Base-by-base conservation (phyloP, 306 rosid species). In the Rosa lucieae region DNA sequence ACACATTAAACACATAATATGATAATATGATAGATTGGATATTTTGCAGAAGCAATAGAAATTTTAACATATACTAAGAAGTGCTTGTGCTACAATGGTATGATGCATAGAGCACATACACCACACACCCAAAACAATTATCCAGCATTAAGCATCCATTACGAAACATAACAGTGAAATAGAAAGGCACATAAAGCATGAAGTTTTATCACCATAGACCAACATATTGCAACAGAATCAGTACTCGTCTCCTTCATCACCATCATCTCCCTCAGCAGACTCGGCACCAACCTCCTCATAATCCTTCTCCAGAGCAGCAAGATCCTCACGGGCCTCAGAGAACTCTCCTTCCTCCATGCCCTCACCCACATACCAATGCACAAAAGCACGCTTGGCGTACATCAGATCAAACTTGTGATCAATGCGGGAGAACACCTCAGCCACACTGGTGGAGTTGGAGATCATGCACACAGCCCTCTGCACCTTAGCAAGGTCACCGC, bases 331-430 rank as follows among this genome's bases (percentile, higher is more conserved):
- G 23, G 98, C 98, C 89, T 93, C 98, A 0, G 98, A 93, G 87
- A 93, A 93, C 80, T 93, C 98, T 21, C 98, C 98, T 84, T 92
- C 97, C 81, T 93, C 98, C 98, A 93, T 93, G 1, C 98, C 98
- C 86, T 93, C 98, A 77, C 98, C 97, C 0, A 93, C 98, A 39
- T 93, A 93, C 98, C 98, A 93, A 72, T 93, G 98, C 67, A 93
- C 98, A 26, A 93, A 93, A n/a, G 98, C 98, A 39, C 98, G 89
- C 88, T 93, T 93, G 10, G 98, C 96, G 58, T 93, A 93, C 98
- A 93, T 93, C 17, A 93, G 87, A 80, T 93, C 98, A 53, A 93
- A 93, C 84, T 93, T 93, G 72, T 87, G 91, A 74, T 93, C 98
- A 76, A 93, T 93, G 78, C 98, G 86, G 0, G 97, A 91, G 73